Evolutionary conservation across 805 yeast species (phyloP).

Genomic region (Zygotorulaspora florentina): DNA sequence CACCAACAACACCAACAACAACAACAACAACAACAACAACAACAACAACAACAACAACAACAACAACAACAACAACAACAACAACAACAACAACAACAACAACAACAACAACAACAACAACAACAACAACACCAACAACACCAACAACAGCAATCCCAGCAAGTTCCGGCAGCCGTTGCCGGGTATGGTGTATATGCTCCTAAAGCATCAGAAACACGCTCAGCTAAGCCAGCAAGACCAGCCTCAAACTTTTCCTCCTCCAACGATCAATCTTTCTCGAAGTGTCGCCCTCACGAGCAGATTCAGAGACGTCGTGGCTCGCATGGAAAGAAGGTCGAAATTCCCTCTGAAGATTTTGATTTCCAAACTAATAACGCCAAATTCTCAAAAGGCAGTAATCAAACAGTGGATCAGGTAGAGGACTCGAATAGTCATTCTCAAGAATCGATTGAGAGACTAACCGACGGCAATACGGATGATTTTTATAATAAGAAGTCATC

Average conservation of each 20-base stretch:
- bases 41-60: conserved; percentile 20
- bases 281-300: conserved; percentile 1
- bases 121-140: conserved; percentile 19
- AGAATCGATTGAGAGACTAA: not conserved
- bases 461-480: conserved; percentile 19
- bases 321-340: conserved; percentile 26
- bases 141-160: conserved; percentile 10
- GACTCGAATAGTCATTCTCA: conserved; percentile 1
- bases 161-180: conserved; percentile 35
- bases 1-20: conserved; percentile 5
- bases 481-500: conserved; percentile 78
- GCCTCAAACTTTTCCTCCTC: conserved; percentile 2
- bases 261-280: conserved; percentile 1
- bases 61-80: conserved; percentile 10
- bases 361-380: conserved; percentile 71
- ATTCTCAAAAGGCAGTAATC: conserved; percentile 50
- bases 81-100: conserved; percentile 10
- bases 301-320: conserved; percentile 10
- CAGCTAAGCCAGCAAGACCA: not conserved
- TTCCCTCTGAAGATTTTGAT: conserved; percentile 64
- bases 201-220: conserved; percentile 6
- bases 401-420: conserved; percentile 21
- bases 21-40: conserved; percentile 11
- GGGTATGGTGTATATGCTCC: conserved; percentile 36
- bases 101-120: conserved; percentile 13